Evolutionary conservation across 2,329 filamentous ascomycete genomes (phyloP), one percentile per base, ranked within the genome.

Genomic region (Fusarium phyllophilum): DNA sequence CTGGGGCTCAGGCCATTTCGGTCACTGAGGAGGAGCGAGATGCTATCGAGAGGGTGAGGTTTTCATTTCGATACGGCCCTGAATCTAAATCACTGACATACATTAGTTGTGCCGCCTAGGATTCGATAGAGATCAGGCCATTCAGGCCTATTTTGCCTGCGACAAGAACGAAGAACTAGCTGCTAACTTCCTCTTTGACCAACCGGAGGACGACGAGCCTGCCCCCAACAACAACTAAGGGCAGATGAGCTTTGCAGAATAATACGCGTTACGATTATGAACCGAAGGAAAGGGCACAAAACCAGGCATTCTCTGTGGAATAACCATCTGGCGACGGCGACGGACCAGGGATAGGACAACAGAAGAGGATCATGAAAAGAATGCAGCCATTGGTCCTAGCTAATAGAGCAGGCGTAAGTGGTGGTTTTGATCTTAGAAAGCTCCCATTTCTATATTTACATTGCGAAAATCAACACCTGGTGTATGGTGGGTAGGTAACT

Each of bases 161-260:
- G 96, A 99, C 84, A 99, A 98, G 89, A 98, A 99, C 83, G 96
- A 99, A 85, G 96, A 99, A 84, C 88, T 99, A 58, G 96, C 96
- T 2, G 96, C 96, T 74, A 99, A 99, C 85, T 98, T 98, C 84
- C 88, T 99, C 68, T 99, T 99, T 81, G 96, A 99, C 79, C 95
- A 98, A 85, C 95, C 95, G 15, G 95, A 97, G 70, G 95, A 98
- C 54, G 92, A 94, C 41, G 91, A 93, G 66, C 84, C 86, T 38
- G 80, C 83, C 15, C 81, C 84, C 69, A 85, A 86, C 78, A 87
- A 83, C 82, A 87, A 83, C 82, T 72, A 75, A 42, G 42, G 66
- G 39, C 39, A 42, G 63, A 46, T 42, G 38, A 67, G 67, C 14
- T 74, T 45, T 82, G 85, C 61, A 52, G 65, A 56, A 57, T 42